Evolutionary conservation across 495 filamentous ascomycete genomes (phyloP).

Genomic region (Neurospora sp.): DNA sequence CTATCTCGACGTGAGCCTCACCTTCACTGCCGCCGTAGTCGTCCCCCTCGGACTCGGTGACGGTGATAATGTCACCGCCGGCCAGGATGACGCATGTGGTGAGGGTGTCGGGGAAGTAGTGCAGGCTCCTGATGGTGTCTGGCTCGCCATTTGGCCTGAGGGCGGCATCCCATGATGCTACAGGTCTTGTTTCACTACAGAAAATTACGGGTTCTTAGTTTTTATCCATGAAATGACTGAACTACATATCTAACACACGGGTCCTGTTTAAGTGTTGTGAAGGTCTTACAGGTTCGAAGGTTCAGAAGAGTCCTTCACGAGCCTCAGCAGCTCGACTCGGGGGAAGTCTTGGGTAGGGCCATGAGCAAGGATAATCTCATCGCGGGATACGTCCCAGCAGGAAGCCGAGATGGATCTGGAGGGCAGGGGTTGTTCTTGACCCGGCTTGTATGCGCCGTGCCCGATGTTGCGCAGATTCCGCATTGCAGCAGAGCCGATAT

Average conservation of each 20-base stretch:
- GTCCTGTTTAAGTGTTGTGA: not conserved
- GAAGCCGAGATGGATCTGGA: constrained; percentile 58
- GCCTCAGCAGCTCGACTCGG: constrained; percentile 56
- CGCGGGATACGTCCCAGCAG: constrained; percentile 66
- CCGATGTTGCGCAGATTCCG: constrained; percentile 68
- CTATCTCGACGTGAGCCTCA: constrained; percentile 68
- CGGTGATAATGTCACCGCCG: constrained; percentile 79
- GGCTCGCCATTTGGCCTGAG: constrained; percentile 56
- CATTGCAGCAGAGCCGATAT: constrained; percentile 42
- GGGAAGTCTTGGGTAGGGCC: constrained; percentile 55
- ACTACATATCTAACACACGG: not conserved
- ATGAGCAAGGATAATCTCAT: constrained; percentile 63
- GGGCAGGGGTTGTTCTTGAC: constrained; percentile 22
- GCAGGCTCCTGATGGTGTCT: constrained; percentile 66
- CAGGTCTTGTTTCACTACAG: constrained; percentile 25
- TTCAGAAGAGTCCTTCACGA: constrained; percentile 28
- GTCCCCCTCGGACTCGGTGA: constrained; percentile 36
- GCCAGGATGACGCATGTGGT: constrained; percentile 76
- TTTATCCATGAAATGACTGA: not conserved
- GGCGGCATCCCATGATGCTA: constrained; percentile 78
- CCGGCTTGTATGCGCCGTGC: constrained; percentile 44
- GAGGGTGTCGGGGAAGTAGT: constrained; percentile 71
- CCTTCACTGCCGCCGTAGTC: too few species aligned
- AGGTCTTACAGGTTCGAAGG: constrained; percentile 36
- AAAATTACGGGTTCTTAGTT: not conserved